These are phyloP conservation scores for Wickerhamiella kazuoi DNA, from an alignment of 805 yeast genomes.

Conservation along the genomic window DNA sequence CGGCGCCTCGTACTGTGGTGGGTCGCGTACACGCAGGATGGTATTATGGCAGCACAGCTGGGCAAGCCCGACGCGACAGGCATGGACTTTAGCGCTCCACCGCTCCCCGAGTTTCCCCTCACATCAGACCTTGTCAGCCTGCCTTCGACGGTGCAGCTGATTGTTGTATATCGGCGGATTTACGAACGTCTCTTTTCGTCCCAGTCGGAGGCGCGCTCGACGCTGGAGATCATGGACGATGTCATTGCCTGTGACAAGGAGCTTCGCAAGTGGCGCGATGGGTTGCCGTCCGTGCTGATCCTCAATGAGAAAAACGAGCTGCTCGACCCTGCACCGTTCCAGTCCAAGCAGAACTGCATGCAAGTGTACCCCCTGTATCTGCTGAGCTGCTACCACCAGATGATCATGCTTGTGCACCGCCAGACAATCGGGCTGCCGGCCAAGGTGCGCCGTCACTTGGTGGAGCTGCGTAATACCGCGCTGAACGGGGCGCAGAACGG, in stretches of 20 bases:
- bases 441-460: slow-evolving; percentile 4
- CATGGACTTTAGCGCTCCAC: background rate
- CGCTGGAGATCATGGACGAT: slow-evolving; percentile 6
- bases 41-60: slow-evolving; percentile 26
- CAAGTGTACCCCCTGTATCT: background rate
- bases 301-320: background rate
- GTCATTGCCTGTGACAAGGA: slow-evolving; percentile 6
- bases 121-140: background rate
- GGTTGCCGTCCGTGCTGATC: slow-evolving; percentile 2
- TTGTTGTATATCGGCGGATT: slow-evolving; percentile 6
- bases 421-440: slow-evolving; percentile 13
- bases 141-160: slow-evolving; percentile 3
- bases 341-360: background rate
- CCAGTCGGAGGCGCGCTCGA: slow-evolving; percentile 7
- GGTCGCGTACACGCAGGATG: slow-evolving; percentile 31
- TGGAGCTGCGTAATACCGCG: background rate
- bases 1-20: slow-evolving; percentile 32
- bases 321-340: background rate
- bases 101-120: background rate
- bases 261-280: slow-evolving; percentile 9
- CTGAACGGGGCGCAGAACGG: background rate
- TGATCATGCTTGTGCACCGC: slow-evolving; percentile 11
- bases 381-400: slow-evolving; percentile 6
- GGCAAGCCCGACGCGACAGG: slow-evolving; percentile 25
- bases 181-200: slow-evolving; percentile 9